Conservation (phyloP, 2,329 filamentous ascomycete species). For the Cercospora berteroae region DNA sequence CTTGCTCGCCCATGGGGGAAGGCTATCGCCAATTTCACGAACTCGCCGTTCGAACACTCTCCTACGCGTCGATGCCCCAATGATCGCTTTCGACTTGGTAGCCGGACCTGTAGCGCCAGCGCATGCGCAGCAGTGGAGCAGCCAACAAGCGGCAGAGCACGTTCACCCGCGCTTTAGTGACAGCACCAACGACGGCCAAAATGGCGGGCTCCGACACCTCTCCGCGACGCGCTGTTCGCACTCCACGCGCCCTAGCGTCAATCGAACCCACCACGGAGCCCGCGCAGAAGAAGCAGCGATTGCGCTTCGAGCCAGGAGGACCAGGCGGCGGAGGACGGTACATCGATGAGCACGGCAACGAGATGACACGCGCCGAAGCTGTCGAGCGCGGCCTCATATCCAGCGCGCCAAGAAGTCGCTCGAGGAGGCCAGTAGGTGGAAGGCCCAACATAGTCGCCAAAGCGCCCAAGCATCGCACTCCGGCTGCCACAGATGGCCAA, state of each 20-base stretch:
- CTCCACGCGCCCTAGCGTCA: conserved; percentile 30
- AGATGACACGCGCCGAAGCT: conserved; percentile 48
- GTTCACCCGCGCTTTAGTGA: conserved; percentile 7
- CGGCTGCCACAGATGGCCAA: conserved; percentile 3
- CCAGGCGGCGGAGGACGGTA: conserved; percentile 83
- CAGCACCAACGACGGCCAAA: conserved; percentile 13
- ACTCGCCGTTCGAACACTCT: background rate
- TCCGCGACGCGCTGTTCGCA: conserved; percentile 33
- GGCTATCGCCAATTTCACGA: background rate
- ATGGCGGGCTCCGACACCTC: conserved; percentile 32
- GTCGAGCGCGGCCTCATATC: conserved; percentile 39
- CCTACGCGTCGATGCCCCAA: background rate
- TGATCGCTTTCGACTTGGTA: background rate
- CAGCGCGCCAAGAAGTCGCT: conserved; percentile 7
- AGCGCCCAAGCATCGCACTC: conserved; percentile 7
- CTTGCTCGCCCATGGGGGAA: background rate
- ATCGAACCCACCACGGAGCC: conserved; percentile 41
- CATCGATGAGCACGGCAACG: conserved; percentile 67
- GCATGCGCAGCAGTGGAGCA: conserved; percentile 1
- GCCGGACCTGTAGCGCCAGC: conserved; percentile 1
- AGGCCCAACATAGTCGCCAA: conserved; percentile 13
- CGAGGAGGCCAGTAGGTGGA: background rate
- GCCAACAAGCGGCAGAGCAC: conserved; percentile 3
- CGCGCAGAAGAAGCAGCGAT: conserved; percentile 48
- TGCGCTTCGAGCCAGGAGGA: conserved; percentile 76